A percentile compares a stretch with the other conserved stretches of the same genome.
Evolutionary conservation across 2,329 filamentous ascomycete species (phyloP).

Genomic region (Ceratocystis huliohia): DNA sequence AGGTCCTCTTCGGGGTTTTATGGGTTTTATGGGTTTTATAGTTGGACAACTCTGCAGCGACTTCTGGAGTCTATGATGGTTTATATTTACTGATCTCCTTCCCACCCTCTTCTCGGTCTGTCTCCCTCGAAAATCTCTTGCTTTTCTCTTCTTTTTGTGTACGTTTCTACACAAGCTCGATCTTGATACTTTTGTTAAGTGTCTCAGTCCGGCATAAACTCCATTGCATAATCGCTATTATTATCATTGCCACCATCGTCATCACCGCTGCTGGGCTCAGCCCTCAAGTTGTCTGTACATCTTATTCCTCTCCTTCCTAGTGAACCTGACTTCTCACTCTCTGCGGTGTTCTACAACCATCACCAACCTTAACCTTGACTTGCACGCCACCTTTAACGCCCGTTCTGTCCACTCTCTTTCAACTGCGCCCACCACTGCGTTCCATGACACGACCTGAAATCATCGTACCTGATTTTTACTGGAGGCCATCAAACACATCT

Average conservation of each 20-base stretch:
- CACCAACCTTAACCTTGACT: background rate
- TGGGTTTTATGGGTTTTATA: background rate
- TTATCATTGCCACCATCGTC: background rate
- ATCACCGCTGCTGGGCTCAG: background rate
- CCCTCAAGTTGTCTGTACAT: background rate
- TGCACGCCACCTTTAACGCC: background rate
- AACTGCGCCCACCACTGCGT: background rate
- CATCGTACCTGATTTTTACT: background rate
- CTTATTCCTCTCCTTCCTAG: too few relatives aligned
- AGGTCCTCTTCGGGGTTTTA: background rate
- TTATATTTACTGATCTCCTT: slow-evolving; percentile 5
- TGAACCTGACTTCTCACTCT: background rate
- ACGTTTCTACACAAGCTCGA: background rate
- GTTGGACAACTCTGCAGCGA: background rate
- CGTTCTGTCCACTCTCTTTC: background rate
- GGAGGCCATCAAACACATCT: slow-evolving; percentile 1
- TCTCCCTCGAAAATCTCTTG: background rate
- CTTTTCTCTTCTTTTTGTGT: background rate
- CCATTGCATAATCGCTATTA: background rate
- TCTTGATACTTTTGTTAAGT: background rate
- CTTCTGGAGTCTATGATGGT: background rate
- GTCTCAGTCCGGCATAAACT: background rate
- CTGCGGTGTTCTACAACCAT: background rate
- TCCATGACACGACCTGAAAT: slow-evolving; percentile 5
- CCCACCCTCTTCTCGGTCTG: background rate